These are phyloP conservation scores for Backusella macrospora DNA, from an alignment of 192 early-diverging fungal species.

Conservation along the genomic window DNA sequence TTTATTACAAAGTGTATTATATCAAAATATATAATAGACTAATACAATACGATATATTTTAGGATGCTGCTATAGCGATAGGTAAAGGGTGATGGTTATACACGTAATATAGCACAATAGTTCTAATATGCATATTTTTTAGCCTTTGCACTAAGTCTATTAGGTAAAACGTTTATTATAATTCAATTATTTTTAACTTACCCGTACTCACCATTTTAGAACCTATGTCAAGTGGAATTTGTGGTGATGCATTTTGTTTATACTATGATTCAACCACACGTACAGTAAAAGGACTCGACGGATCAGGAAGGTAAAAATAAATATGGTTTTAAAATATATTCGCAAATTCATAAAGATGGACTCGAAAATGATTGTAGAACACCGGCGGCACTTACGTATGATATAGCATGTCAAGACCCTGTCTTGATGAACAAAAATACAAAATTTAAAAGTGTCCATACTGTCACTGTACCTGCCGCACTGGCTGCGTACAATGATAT, in stretches of 20 bases:
- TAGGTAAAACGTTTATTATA: conserved; percentile 39
- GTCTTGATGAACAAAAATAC: conserved; percentile 29
- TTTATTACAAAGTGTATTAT: not conserved
- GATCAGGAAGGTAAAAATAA: conserved; percentile 52
- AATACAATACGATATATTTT: not conserved
- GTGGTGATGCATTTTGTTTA: conserved; percentile 80
- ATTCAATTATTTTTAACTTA: not conserved
- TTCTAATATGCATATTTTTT: not conserved
- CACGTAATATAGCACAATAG: not conserved
- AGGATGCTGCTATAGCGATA: conserved; percentile 64
- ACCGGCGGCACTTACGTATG: conserved; percentile 57
- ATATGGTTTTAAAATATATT: not conserved
- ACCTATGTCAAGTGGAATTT: conserved; percentile 73
- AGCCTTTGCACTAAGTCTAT: conserved; percentile 69
- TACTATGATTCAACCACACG: conserved; percentile 66
- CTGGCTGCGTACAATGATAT: conserved; percentile 74
- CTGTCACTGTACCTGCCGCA: conserved; percentile 72
- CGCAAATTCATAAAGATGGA: not conserved
- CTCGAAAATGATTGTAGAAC: conserved; percentile 38
- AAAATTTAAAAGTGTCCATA: conserved; percentile 43
- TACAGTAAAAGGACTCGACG: conserved; percentile 57
- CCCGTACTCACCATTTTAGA: conserved; percentile 34
- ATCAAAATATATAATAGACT: not conserved
- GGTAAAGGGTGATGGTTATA: conserved; percentile 17
- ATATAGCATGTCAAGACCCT: conserved; percentile 36